These are phyloP conservation scores for Lactarius vividus DNA, from an alignment of 768 basidiomycete species.

Conservation along the genomic window DNA sequence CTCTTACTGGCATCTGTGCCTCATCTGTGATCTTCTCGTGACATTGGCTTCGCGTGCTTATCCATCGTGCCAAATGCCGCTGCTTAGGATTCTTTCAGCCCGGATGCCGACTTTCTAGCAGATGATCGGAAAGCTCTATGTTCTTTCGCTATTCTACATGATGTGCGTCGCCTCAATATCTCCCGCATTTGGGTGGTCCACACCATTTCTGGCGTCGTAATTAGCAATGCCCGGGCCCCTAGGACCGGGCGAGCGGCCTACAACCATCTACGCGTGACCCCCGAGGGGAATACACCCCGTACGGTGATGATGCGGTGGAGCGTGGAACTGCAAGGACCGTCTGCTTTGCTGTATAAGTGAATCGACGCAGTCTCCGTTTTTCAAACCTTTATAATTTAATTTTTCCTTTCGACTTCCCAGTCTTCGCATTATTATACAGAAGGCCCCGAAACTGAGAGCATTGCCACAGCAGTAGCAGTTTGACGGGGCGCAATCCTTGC, in stretches of 20 bases:
- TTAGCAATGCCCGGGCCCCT: not conserved
- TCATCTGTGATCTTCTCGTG: not conserved
- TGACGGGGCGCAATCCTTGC: too few relatives aligned
- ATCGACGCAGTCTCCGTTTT: not conserved
- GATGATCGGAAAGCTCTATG: slow-evolving; percentile 17
- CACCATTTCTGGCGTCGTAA: not conserved
- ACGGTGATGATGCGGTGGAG: not conserved
- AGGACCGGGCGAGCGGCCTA: not conserved
- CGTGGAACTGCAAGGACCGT: not conserved
- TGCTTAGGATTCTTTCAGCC: not conserved
- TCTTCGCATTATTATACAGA: too few relatives aligned
- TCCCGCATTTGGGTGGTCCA: not conserved
- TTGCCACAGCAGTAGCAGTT: too few relatives aligned
- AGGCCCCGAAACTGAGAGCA: too few relatives aligned
- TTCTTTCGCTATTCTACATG: slow-evolving; percentile 14
- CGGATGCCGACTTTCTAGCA: slow-evolving; percentile 1
- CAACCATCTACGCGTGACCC: not conserved
- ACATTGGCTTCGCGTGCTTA: not conserved
- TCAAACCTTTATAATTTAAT: too few relatives aligned
- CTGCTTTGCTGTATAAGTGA: not conserved
- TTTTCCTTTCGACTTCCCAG: not conserved
- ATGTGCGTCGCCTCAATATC: not conserved
- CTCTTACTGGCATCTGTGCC: not conserved
- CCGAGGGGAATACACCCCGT: not conserved
- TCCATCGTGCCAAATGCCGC: not conserved